Base-by-base conservation (phyloP, 805 yeast species). In the Millerozyma miso region DNA sequence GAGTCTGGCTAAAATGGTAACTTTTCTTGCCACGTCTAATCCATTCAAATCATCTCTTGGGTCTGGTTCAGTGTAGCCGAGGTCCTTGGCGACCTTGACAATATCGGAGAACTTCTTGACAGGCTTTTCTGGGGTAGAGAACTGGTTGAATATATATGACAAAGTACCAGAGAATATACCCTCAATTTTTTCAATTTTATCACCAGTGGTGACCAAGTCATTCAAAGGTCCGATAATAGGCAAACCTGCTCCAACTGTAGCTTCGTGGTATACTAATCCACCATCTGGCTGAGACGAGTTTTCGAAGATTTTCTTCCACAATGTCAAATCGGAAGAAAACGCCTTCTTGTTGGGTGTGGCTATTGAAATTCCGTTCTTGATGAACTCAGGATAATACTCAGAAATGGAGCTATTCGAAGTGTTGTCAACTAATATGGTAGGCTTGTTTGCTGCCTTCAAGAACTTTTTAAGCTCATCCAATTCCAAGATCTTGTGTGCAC, bases 301-400 rank as follows among this genome's bases (percentile, higher is more conserved):
- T 31, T 63, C 58, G 55, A 87, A 87, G 42, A 93, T 80, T 40
- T 76, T 74, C 43, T 87, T 77, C 97, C 98, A 93, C 10, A 82
- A 67, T 18, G 70, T 63, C 48, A 85, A 66, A 43, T 80, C 84
- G 35, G 89, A 76, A 7, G 97, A 89, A 60, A 93, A 93, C 0
- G 95, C 99, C 75, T 93, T 93, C 69, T 93, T 93, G 76, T 93
- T 93, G 53, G 99, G 99, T 36, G 99, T 93, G 15, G 98, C 99
- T 55, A 93, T 80, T 36, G 97, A 88, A 51, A 93, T 81, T 32
- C 96, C 96, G 46, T 73, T 77, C 51, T 75, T 63, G 48, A 91
- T 72, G 56, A 93, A 81, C 33, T 71, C 63, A 36, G 96, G 86
- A 65, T 93, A 93, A 41, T 79, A 76, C 35, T 77, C 74, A 37